Evolutionary conservation across 306 rosid species (phyloP).

Genomic region (Luffa acutangula): DNA sequence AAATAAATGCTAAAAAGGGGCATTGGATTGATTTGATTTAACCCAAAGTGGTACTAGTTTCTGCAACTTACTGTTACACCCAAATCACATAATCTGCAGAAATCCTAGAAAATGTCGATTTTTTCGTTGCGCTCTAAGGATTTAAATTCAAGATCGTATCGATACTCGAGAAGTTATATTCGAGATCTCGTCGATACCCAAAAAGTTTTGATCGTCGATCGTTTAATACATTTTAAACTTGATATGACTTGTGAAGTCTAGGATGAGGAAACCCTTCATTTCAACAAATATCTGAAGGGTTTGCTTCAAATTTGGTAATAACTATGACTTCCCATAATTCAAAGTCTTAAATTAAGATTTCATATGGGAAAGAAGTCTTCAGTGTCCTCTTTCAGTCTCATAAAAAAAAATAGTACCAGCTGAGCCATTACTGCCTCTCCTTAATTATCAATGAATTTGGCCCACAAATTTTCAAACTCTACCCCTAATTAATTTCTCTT

Average conservation of each 20-base stretch:
- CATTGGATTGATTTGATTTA: neutral
- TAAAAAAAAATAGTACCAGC: too few relatives aligned
- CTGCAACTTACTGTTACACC: neutral
- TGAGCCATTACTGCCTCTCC: neutral
- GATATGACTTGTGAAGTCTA: neutral
- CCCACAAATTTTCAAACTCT: neutral
- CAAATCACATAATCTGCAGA: neutral
- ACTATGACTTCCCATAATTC: neutral
- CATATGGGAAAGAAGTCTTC: neutral
- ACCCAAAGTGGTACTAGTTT: neutral
- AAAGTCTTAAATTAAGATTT: neutral
- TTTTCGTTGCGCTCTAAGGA: neutral
- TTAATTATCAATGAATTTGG: neutral
- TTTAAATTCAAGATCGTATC: neutral
- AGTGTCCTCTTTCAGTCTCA: neutral
- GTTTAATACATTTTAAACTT: neutral
- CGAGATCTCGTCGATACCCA: neutral
- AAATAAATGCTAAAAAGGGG: neutral
- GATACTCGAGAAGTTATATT: neutral
- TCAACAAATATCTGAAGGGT: neutral
- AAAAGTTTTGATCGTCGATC: neutral
- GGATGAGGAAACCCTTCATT: too few relatives aligned
- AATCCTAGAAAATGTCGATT: neutral
- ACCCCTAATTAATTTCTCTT: neutral
- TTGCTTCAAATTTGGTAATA: neutral